Base-by-base conservation (phyloP, 2,329 filamentous ascomycete species). In the Graphiopsis chlorocephala region DNA sequence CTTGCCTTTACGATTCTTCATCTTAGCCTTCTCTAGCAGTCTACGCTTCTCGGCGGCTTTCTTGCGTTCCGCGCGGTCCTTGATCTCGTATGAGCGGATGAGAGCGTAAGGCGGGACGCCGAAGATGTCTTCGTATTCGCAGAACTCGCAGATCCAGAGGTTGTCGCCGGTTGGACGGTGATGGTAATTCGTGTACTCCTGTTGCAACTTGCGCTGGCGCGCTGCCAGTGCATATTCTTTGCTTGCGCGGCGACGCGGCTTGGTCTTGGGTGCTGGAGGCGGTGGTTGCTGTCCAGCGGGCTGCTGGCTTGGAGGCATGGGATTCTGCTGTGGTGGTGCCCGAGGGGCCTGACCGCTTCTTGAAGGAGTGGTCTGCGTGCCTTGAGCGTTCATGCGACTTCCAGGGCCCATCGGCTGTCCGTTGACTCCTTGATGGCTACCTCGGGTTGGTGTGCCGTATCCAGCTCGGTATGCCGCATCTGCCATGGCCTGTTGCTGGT, bases 121-220 rank as follows among this genome's bases (percentile, higher is more conserved):
- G 75, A 97, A 98, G 58, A 99, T 97, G 61, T 88, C 87, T 78
- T 98, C 94, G 75, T 97, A 99, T 77, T 99, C 95, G 81, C 95
- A 99, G 76, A 98, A 98, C 73, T 97, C 92, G 79, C 95, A 99
- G 55, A 98, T 93, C 91, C 93, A 98, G 59, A 93, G 85, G 67
- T 97, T 91, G 69, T 92, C 90, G 1, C 81, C 76, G 20, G 79
- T 81, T 0, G 90, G 90, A 1, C 91, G 90, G 72, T 91, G 88
- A 71, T 90, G 88, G 67, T 86, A 87, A 76, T 95, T 96, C 64
- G 86, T 85, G 68, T 90, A 89, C 71, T 91, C 86, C 66, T 95
- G 91, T 72, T 91, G 85, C 55, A 91, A 85, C 65, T 90, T 89
- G 7, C 95, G 90, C 69, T 92, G 87, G 26, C 88, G 87, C 28